Base-by-base conservation (phyloP, 306 rosid genomes). In the Quercus alba region DNA sequence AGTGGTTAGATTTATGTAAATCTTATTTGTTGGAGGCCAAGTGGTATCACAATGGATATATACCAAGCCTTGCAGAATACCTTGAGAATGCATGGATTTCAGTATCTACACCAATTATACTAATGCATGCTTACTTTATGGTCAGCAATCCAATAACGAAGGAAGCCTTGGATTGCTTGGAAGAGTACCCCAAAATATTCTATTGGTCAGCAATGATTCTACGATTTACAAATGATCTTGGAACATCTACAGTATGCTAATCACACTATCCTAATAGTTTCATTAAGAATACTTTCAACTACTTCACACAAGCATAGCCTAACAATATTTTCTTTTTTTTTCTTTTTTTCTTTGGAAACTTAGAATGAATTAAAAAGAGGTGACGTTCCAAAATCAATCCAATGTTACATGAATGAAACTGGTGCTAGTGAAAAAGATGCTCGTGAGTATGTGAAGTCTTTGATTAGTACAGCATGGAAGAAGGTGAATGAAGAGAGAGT, bases 381-480 rank as follows among this genome's bases (percentile, higher is more conserved):
- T 2, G 88, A 84, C 19, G 58, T 59, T 76, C 67, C 71, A 1
- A 87, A 84, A 46, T 73, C 83, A 10, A 46, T 84, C 15, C 84
- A 81, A 33, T 87, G 88, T 31, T 81, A 84, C 82, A 87, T 86
- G 89, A 54, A 80, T 11, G 86, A 86, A 67, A 63, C 19, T 4
- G 72, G 77, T 30, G 81, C 51, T 5, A 67, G 67, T 7, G 77
- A 87, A 76, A 54, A 33, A 3, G 81, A 81, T 1, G 90, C 86
- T 2, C 67, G 38, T 3, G 20, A 49, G 41, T 31, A 79, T 6
- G 6, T 87, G n/a, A 73, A 35, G 13, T 28, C 26, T 15, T 21
- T 81, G 69, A 79, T 82, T 8, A 30, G 14, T 23, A 33, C 19
- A 21, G 18, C 51, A 18, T 83, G 85, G 89, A 83, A 68, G 68